A percentile compares a stretch with the other conserved stretches of the same genome.
Conservation (phyloP, 2,329 filamentous ascomycete genomes). For the Neonectria coccinea region DNA sequence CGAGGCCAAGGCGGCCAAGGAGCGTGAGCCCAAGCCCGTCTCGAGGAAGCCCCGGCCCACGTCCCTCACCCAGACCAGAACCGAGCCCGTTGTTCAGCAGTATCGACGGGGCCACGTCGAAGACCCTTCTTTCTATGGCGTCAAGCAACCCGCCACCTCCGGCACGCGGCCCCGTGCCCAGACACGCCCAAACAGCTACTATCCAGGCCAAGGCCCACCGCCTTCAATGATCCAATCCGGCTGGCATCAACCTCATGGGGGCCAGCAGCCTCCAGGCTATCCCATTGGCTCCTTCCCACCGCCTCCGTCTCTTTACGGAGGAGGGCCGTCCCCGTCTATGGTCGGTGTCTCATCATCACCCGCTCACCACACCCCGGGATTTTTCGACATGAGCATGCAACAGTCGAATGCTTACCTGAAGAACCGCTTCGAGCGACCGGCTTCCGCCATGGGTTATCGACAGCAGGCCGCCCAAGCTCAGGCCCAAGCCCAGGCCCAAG, state of each 20-base stretch:
- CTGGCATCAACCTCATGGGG: slow-evolving; percentile 44
- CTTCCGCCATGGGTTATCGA: slow-evolving; percentile 56
- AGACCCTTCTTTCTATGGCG: slow-evolving; percentile 51
- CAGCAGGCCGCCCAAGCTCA: slow-evolving; percentile 29
- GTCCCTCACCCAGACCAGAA: slow-evolving; percentile 48
- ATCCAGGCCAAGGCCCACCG: slow-evolving; percentile 47
- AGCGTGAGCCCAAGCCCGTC: slow-evolving; percentile 44
- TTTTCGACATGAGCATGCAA: slow-evolving; percentile 48
- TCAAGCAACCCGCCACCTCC: slow-evolving; percentile 50
- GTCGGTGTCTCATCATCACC: slow-evolving; percentile 46
- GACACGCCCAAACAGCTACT: slow-evolving; percentile 52
- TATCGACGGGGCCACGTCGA: slow-evolving; percentile 49
- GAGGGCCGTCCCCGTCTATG: slow-evolving; percentile 43
- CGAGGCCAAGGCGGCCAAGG: slow-evolving; percentile 41
- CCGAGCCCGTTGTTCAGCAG: slow-evolving; percentile 51
- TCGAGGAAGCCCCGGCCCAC: slow-evolving; percentile 47
- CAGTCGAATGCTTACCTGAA: slow-evolving; percentile 48
- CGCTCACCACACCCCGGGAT: slow-evolving; percentile 45
- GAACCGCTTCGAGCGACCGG: slow-evolving; percentile 53
- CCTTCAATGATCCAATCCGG: slow-evolving; percentile 44
- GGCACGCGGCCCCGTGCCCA: slow-evolving; percentile 49
- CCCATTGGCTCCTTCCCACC: slow-evolving; percentile 50
- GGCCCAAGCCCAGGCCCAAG: neutral
- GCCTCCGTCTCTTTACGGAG: slow-evolving; percentile 46
- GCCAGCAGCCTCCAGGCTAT: slow-evolving; percentile 27